phyloP scores from a whole-genome alignment of 805 yeast genomes.

The Spathaspora girioi region DNA sequence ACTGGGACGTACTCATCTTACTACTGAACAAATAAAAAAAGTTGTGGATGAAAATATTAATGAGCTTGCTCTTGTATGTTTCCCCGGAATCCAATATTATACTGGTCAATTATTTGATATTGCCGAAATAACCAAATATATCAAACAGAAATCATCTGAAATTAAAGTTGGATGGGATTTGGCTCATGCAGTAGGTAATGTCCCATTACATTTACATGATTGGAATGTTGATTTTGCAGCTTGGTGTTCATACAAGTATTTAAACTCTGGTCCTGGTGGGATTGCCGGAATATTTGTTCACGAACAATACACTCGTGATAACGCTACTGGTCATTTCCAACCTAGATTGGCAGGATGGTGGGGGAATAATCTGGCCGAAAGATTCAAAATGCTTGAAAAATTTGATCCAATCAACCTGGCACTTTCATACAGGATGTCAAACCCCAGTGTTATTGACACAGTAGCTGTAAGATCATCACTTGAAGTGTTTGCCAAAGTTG shows the following conservation, averaged over 20 bases:
- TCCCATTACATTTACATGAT: slow-evolving; percentile 69
- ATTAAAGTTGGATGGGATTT: slow-evolving; percentile 87
- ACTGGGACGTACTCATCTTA: slow-evolving; percentile 51
- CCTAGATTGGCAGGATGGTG: slow-evolving; percentile 96
- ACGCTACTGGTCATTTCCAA: slow-evolving; percentile 27
- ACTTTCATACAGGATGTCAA: slow-evolving; percentile 82
- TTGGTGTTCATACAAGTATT: slow-evolving; percentile 91
- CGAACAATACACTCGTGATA: slow-evolving; percentile 39
- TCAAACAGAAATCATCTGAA: slow-evolving; percentile 37
- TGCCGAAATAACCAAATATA: slow-evolving; percentile 59
- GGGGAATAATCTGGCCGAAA: slow-evolving; percentile 71
- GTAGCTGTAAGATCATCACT: slow-evolving; percentile 69
- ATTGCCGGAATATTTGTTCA: slow-evolving; percentile 85
- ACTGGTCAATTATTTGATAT: slow-evolving; percentile 88
- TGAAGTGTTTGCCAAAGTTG: slow-evolving; percentile 52
- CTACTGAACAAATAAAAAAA: slow-evolving; percentile 60
- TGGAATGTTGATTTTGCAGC: slow-evolving; percentile 93
- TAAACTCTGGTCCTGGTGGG: slow-evolving; percentile 92
- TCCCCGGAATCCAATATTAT: slow-evolving; percentile 89
- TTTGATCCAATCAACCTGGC: slow-evolving; percentile 87
- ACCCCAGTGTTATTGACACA: slow-evolving; percentile 84
- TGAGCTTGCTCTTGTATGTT: slow-evolving; percentile 66
- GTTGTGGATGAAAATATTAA: slow-evolving; percentile 55
- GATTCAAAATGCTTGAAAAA: slow-evolving; percentile 76
- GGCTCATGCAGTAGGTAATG: slow-evolving; percentile 94